Conservation (phyloP, 108 stramenopile genomes). For the Asterionellopsis glacialis region DNA sequence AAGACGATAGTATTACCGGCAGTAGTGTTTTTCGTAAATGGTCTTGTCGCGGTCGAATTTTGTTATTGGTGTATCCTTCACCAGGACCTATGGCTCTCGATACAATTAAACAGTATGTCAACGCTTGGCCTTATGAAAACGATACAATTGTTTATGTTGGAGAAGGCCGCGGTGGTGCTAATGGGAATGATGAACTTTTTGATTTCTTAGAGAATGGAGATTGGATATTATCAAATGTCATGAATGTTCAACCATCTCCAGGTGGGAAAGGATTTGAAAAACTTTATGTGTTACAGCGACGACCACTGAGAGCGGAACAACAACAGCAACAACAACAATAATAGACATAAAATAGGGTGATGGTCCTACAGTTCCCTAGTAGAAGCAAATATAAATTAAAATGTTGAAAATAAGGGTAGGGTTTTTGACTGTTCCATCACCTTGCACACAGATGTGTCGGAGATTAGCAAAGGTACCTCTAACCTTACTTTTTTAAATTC, state of each 20-base stretch:
- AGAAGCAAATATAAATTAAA: no score
- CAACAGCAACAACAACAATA: no score
- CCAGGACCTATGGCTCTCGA: slow-evolving; percentile 69
- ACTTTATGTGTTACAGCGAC: slow-evolving; percentile 50
- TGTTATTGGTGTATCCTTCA: slow-evolving; percentile 77
- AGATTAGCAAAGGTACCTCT: no score
- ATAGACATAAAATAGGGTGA: no score
- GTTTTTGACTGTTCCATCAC: no score
- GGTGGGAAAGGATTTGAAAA: slow-evolving; percentile 82
- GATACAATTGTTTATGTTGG: slow-evolving; percentile 72
- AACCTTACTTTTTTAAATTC: no score
- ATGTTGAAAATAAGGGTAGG: no score
- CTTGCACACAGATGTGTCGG: no score
- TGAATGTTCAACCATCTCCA: slow-evolving; percentile 48
- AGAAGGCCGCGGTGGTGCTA: slow-evolving; percentile 78
- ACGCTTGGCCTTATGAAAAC: slow-evolving; percentile 36
- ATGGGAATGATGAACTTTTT: slow-evolving; percentile 62
- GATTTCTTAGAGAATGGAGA: slow-evolving; percentile 47
- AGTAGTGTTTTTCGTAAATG: slow-evolving; percentile 31
- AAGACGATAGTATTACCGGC: slow-evolving; percentile 23
- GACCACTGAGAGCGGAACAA: no score
- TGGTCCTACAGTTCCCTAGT: no score
- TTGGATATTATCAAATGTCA: slow-evolving; percentile 52
- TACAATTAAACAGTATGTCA: slow-evolving; percentile 48
- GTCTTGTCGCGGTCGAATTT: slow-evolving; percentile 58